Evolutionary conservation across 1,284 basidiomycete genomes (phyloP), one percentile per base, ranked within the genome.

Genomic region (Trichosporon coremiiforme): DNA sequence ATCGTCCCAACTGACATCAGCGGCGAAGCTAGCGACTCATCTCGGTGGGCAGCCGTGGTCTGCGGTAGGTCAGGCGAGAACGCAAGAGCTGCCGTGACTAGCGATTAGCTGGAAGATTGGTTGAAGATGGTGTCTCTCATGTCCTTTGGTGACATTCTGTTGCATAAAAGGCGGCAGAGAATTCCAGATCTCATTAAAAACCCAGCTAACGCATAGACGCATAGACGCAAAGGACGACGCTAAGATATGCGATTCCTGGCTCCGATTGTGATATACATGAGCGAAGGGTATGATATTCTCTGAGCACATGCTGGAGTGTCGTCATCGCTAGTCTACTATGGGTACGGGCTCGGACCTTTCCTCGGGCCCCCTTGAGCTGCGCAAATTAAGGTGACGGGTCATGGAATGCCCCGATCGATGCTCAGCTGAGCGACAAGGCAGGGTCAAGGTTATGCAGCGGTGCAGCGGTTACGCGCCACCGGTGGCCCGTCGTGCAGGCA

Each of bases 121-220:
- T 33, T 33, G 33, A 33, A 33, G 33, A 33, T 33, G 33, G 33
- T 33, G 33, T 8, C 33, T 33, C 33, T 15, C 17, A 45, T 3
- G 15, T 17, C 4, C 4, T 4, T 45, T 45, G 38, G 38, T 2
- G 38, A 41, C 38, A 41, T 41, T 41, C 10, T 41, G 41, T 45
- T 45, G 41, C 41, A 45, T 45, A 45, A 45, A 45, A 45, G 41
- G 15, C 41, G 12, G 10, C 41, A 1, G 15, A 2, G 7, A 45
- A 45, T 45, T 45, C 41, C 41, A 45, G 41, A 45, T 45, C 41
- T n/a, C n/a, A n/a, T n/a, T n/a, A n/a, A n/a, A n/a, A n/a, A n/a
- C n/a, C n/a, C n/a, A n/a, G n/a, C n/a, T n/a, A n/a, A n/a, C n/a
- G n/a, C n/a, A n/a, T n/a, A n/a, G n/a, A n/a, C n/a, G n/a, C n/a